phyloP scores from a whole-genome alignment of 129 eudicot species.

The Centrapalus pauciflorus region DNA sequence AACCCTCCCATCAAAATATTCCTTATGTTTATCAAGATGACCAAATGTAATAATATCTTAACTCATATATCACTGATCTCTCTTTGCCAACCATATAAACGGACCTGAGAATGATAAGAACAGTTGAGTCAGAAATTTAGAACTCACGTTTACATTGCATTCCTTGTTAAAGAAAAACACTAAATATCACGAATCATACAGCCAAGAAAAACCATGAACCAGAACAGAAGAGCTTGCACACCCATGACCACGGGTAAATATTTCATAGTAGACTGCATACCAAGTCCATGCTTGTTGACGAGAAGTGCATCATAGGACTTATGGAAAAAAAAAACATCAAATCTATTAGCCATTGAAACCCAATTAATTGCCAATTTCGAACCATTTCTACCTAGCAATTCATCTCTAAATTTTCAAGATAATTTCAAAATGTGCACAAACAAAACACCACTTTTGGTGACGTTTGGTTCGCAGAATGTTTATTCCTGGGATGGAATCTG shows the following conservation, averaged over 20 bases:
- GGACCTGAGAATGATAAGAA: slow-evolving; percentile 8
- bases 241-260: too few species aligned
- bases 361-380: too few species aligned
- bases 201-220: too few species aligned
- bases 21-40: neutral
- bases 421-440: neutral
- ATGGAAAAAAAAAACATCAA: too few species aligned
- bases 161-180: neutral
- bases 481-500: too few species aligned
- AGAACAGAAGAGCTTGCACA: too few species aligned
- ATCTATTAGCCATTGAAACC: too few species aligned
- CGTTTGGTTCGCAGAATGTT: too few species aligned
- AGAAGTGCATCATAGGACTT: too few species aligned
- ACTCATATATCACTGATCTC: neutral
- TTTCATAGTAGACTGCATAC: too few species aligned
- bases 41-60: neutral
- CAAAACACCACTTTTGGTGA: too few species aligned
- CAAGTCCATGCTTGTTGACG: too few species aligned
- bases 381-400: neutral
- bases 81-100: neutral
- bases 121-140: neutral
- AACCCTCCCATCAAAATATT: slow-evolving; percentile 54
- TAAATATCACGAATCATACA: neutral
- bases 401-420: neutral
- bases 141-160: neutral